Base-by-base conservation (phyloP, 1,139 yeast species). In the Sugiyamaella japonica region DNA sequence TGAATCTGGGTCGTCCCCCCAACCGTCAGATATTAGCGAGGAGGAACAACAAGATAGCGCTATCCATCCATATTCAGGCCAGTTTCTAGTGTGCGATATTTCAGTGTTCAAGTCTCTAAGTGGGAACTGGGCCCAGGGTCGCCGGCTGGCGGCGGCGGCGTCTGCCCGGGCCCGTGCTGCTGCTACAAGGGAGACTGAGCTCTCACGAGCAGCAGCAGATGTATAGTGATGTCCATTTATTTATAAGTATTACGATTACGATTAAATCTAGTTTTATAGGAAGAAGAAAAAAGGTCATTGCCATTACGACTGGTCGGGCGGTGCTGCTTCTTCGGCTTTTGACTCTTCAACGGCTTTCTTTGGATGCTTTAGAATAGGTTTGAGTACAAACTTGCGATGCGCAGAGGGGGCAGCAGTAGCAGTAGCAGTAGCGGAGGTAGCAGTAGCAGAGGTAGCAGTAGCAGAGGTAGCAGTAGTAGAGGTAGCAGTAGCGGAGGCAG, bases 21-120 rank as follows among this genome's bases (percentile, higher is more conserved):
- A 5, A 16, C 41, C 41, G 5, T 23, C 34, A 23, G 25, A 20
- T 20, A 13, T 16, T 9, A 20, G 31, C 34, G 36, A 46, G 5
- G 48, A 36, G 20, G 45, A 40, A 16, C 29, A 40, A 16, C 29
- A 43, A 12, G 53, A 39, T 15, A 36, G 13, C 45, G 38, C 43
- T 16, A 34, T 48, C 25, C 45, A 49, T 32, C 57, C 60, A 32
- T 60, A 61, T 53, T 59, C 67, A 7, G 66, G 68, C 36, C 62
- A 60, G 42, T 43, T 60, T 40, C 54, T 63, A 16, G 63, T 64
- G 5, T 55, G 61, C 12, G 59, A 59, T 51, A 58, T 64, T 17
- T 31, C 55, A 8, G 50, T 63, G 2, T 43, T 53, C 9, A 34
- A 36, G 7, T 43, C 56, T 16, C 31, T 58, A 16, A 48, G 50